Evolutionary conservation across 2,329 filamentous ascomycete genomes (phyloP).

Genomic region (Epichloe sibirici): DNA sequence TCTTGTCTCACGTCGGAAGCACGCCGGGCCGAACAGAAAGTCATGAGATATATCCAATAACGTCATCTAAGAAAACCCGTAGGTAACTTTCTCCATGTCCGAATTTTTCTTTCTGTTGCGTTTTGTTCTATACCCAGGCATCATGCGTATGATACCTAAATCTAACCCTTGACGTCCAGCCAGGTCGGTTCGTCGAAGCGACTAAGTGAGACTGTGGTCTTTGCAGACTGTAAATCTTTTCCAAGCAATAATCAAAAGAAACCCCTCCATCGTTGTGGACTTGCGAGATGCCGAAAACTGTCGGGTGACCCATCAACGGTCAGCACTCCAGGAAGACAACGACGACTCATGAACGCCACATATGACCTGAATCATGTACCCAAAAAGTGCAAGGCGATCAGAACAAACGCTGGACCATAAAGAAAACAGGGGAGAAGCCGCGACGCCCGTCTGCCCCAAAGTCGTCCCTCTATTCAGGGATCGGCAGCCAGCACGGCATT

Average conservation of each 20-base stretch:
- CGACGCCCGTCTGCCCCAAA: neutral
- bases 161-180: neutral
- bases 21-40: neutral
- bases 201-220: neutral
- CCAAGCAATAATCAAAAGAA: neutral
- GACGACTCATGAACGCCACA: neutral
- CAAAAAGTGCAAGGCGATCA: neutral
- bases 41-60: neutral
- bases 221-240: slow-evolving; percentile 2
- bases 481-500: slow-evolving; percentile 32
- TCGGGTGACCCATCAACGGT: neutral
- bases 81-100: too few species aligned
- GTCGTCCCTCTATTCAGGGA: slow-evolving; percentile 2
- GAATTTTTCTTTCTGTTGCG: neutral
- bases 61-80: too few species aligned
- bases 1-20: neutral
- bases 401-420: neutral
- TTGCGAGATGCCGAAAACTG: neutral
- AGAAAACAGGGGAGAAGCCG: neutral
- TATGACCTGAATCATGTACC: neutral
- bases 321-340: neutral
- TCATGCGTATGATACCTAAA: neutral
- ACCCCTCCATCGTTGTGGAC: neutral
- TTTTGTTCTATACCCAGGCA: neutral
- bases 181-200: neutral